Evolutionary conservation across 805 yeast genomes (phyloP).

Genomic region (Torulaspora delbrueckii): DNA sequence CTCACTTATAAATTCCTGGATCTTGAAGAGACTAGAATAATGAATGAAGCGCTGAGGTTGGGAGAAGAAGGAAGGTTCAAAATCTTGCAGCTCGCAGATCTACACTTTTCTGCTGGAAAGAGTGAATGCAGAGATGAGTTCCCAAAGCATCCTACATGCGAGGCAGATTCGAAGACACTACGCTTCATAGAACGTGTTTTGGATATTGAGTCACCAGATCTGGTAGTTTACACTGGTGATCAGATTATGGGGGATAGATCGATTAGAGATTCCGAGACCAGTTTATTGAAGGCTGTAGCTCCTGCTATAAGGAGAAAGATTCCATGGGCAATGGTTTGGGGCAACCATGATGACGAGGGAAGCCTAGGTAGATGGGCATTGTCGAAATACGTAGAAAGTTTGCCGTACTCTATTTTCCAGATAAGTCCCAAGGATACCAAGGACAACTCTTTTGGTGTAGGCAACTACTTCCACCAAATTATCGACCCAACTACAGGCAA

Average conservation of each 20-base stretch:
- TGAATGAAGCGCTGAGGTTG: slow-evolving; percentile 29
- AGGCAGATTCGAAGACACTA: slow-evolving; percentile 73
- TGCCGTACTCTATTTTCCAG: slow-evolving; percentile 66
- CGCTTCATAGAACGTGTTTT: slow-evolving; percentile 57
- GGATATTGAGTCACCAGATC: slow-evolving; percentile 74
- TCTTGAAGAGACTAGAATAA: slow-evolving; percentile 4
- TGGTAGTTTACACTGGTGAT: slow-evolving; percentile 87
- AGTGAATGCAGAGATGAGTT: slow-evolving; percentile 76
- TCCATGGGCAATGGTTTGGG: slow-evolving; percentile 83
- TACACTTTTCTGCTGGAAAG: slow-evolving; percentile 80
- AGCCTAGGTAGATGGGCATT: slow-evolving; percentile 54
- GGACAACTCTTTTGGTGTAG: slow-evolving; percentile 61
- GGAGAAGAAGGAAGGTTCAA: slow-evolving; percentile 53
- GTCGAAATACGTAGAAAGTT: slow-evolving; percentile 47
- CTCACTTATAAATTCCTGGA: slow-evolving; percentile 9
- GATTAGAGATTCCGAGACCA: slow-evolving; percentile 75
- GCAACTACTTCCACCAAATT: slow-evolving; percentile 65
- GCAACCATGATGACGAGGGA: slow-evolving; percentile 94
- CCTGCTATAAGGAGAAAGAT: slow-evolving; percentile 64
- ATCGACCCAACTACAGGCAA: slow-evolving; percentile 37
- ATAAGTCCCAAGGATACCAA: slow-evolving; percentile 53
- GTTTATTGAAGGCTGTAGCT: slow-evolving; percentile 67
- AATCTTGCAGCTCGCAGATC: slow-evolving; percentile 84
- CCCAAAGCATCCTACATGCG: slow-evolving; percentile 55
- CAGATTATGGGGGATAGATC: slow-evolving; percentile 73